Base-by-base conservation (phyloP, 306 rosid species). In the Chamaecrista fasciculata region DNA sequence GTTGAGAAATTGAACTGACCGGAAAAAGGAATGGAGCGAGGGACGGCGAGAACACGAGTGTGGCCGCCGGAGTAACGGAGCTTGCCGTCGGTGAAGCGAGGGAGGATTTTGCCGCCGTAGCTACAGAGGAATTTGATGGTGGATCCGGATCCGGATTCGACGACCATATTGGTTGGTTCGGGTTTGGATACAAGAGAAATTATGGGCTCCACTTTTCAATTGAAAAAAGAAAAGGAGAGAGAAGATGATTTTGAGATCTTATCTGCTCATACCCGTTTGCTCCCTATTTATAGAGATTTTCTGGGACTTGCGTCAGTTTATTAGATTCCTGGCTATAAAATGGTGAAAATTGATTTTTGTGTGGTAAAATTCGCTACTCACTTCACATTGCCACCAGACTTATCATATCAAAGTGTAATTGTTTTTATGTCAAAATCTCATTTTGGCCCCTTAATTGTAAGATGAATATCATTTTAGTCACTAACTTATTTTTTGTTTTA, bases 101-200 rank as follows among this genome's bases (percentile, higher is more conserved):
- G 93, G 36, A 87, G 65, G 75, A 87, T 87, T 73, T 80, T 87
- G 76, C 94, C 94, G 69, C 94, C 85, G 51, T 87, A 80, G 78
- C 94, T 87, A 23, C 85, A 87, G 46, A 87, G 86, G 78, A 85
- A 85, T 59, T 85, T 87, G 78, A 83, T 50, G 43, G 74, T 70
- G 51, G 84, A 33, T n/a, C n/a, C n/a, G n/a, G n/a, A n/a, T n/a
- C n/a, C n/a, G n/a, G n/a, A n/a, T n/a, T n/a, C n/a, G n/a, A n/a
- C n/a, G n/a, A n/a, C n/a, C n/a, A n/a, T n/a, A n/a, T n/a, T 63
- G 69, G 53, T 46, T 10, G 5, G 20, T n/a, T 46, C 4, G 19
- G 51, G 4, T 23, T 40, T 51, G 34, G 21, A 34, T 23, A 34
- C 6, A 33, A 52, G 14, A 21, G 16, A 5, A 33, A 46, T n/a